Base-by-base conservation (phyloP, 2,329 filamentous ascomycete species). In the Pyrenochaeta sp. region DNA sequence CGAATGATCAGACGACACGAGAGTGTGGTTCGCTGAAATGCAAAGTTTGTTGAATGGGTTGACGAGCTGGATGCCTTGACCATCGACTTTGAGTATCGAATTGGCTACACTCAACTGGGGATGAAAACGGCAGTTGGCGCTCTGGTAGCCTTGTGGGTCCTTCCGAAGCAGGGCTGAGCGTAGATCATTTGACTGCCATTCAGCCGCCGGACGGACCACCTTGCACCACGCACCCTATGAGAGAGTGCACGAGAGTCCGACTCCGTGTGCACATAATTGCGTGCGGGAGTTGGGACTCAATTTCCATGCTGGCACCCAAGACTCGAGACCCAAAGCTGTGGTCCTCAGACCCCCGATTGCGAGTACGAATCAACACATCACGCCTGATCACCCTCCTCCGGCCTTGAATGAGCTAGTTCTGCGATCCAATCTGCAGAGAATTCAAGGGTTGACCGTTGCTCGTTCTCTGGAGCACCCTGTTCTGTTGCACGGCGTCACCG, bases 341-440 rank as follows among this genome's bases (percentile, higher is more conserved):
- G 31, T 22, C 21, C 22, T 20, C 19, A 22, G n/a, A 34, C 6
- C 11, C 19, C 8, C 11, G n/a, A n/a, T 6, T n/a, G 30, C 14
- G 8, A 34, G 9, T 21, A 34, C 31, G 19, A 34, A 19, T 4
- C 8, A 20, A 34, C 4, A 21, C 22, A 20, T 22, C 11, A 27
- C 24, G 22, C 19, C 6, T 34, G 31, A 23, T 34, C 18, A 3
- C 9, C 11, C 7, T 22, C 11, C 31, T 34, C 19, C 19, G 14
- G 4, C 19, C 31, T 22, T 20, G 19, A 22, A 34, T 9, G 7
- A 34, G 31, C 31, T 34, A 34, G 31, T 34, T 22, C 19, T 34
- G 31, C 31, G 31, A 34, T 34, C 19, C 10, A 21, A 34, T 34
- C 10, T 13, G n/a, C 17, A 13, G 31, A 34, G 31, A 34, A 34